Evolutionary conservation across 106 monocot genomes (phyloP).

Genomic region (Phalaenopsis equestris): DNA sequence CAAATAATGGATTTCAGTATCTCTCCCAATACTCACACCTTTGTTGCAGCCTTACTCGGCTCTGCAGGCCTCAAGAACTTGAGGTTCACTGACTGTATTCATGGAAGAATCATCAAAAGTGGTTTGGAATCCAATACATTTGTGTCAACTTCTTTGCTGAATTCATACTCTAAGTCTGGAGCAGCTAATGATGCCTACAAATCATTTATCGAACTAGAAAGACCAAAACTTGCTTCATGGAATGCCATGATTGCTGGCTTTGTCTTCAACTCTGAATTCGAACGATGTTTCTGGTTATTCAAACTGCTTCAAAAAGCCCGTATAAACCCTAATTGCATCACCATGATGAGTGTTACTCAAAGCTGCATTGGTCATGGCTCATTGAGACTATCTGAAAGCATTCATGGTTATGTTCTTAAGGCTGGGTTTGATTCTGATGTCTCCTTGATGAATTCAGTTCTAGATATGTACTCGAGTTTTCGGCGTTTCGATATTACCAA

Average conservation of each 20-base stretch:
- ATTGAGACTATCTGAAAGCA: conserved; percentile 17
- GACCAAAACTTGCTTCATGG: conserved; percentile 26
- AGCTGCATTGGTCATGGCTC: conserved; percentile 16
- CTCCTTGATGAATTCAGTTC: conserved; percentile 29
- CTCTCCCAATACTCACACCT: conserved; percentile 31
- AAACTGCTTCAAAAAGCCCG: conserved; percentile 9
- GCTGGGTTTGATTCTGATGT: conserved; percentile 27
- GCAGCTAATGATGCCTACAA: conserved; percentile 5
- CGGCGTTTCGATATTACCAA: conserved; percentile 11
- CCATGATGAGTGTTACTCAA: conserved; percentile 27
- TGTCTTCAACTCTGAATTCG: conserved; percentile 16
- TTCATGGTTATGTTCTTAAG: conserved; percentile 33
- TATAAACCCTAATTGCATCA: conserved; percentile 19
- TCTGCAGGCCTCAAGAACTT: conserved; percentile 5
- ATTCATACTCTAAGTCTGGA: conserved; percentile 32
- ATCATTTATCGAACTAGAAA: conserved; percentile 13
- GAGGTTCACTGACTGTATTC: conserved; percentile 12
- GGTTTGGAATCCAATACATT: conserved; percentile 19
- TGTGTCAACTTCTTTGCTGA: conserved; percentile 30
- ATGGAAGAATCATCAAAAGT: conserved; percentile 26
- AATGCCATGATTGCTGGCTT: conserved; percentile 40
- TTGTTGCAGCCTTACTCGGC: conserved; percentile 26
- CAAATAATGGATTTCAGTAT: neutral
- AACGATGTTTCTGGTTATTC: conserved; percentile 28
- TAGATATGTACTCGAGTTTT: conserved; percentile 42